Conservation (phyloP, 1,139 yeast genomes). For the Arxiozyma heterogenica region DNA sequence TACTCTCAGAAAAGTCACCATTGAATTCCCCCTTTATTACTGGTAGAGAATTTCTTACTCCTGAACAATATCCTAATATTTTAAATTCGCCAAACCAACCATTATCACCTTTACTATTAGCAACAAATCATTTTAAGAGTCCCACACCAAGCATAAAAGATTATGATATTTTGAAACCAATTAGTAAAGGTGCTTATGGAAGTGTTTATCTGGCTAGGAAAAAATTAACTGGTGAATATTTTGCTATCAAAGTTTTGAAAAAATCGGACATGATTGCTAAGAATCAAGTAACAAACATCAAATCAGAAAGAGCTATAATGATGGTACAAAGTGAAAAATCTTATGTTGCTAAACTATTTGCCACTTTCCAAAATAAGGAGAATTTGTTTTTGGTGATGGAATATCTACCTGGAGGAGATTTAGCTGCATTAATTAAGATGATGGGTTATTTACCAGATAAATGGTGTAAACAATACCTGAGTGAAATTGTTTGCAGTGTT, state of each 20-base stretch:
- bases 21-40: constrained; percentile 24
- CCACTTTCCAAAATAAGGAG: constrained; percentile 82
- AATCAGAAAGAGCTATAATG: constrained; percentile 92
- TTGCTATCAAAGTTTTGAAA: constrained; percentile 88
- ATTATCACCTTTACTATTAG: constrained; percentile 69
- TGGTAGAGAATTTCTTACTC: constrained; percentile 23
- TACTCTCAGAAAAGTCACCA: constrained; percentile 23
- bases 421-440: constrained; percentile 75
- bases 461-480: constrained; percentile 81
- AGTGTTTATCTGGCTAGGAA: constrained; percentile 82
- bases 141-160: constrained; percentile 69
- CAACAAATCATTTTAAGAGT: constrained; percentile 43
- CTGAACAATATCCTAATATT: constrained; percentile 19
- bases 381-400: constrained; percentile 93
- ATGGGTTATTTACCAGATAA: constrained; percentile 74
- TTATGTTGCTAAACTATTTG: constrained; percentile 82
- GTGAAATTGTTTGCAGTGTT: constrained; percentile 86
- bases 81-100: constrained; percentile 44
- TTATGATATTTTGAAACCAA: constrained; percentile 84
- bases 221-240: constrained; percentile 83
- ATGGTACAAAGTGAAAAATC: constrained; percentile 95
- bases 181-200: constrained; percentile 96
- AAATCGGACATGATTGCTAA: constrained; percentile 96
- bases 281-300: constrained; percentile 90
- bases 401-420: constrained; percentile 91